Conservation (phyloP, 345 rosid genomes). For the Dovyalis caffra region DNA sequence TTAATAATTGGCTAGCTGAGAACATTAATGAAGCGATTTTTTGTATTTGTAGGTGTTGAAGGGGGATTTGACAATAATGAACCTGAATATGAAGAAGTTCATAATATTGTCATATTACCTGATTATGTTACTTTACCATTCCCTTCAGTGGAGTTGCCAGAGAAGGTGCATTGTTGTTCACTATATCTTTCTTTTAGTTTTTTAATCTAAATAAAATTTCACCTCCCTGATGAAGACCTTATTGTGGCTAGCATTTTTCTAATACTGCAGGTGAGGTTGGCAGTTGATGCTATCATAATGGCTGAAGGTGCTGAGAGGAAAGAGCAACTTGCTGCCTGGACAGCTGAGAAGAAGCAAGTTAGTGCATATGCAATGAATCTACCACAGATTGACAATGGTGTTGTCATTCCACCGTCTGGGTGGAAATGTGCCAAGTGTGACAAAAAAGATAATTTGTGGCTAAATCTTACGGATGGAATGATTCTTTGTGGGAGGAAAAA, state of each 20-base stretch:
- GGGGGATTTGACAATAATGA: constrained; percentile 95
- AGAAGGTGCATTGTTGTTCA: constrained; percentile 63
- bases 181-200: not conserved
- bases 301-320: constrained; percentile 88
- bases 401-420: constrained; percentile 78
- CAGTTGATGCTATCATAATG: constrained; percentile 75
- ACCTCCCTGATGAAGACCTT: not conserved
- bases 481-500: constrained; percentile 94
- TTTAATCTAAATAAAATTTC: not conserved
- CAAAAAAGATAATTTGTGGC: constrained; percentile 88
- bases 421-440: constrained; percentile 95
- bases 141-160: constrained; percentile 95
- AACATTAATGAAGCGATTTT: not conserved
- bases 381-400: constrained; percentile 74
- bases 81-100: constrained; percentile 74
- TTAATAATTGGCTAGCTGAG: constrained; percentile 6
- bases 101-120: constrained; percentile 72
- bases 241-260: not conserved
- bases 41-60: constrained; percentile 59
- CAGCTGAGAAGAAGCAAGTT: constrained; percentile 76
- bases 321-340: constrained; percentile 94
- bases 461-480: constrained; percentile 96
- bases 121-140: constrained; percentile 64
- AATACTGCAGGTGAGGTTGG: constrained; percentile 71
- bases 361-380: constrained; percentile 74